Evolutionary conservation across 371 early-diverging fungal genomes (phyloP).

Genomic region (Zancudomyces culisetae): DNA sequence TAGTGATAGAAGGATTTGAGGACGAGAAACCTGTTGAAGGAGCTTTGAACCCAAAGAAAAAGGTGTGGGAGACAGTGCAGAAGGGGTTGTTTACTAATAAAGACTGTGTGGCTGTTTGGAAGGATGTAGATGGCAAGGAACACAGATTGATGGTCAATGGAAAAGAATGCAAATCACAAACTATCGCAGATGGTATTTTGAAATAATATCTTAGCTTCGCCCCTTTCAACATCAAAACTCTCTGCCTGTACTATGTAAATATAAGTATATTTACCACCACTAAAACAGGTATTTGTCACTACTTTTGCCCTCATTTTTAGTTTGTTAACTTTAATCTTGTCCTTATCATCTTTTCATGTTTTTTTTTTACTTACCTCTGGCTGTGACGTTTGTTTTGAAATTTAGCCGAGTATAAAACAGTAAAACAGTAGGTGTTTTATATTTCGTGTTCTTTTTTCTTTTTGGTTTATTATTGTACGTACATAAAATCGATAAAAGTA

Average conservation of each 20-base stretch:
- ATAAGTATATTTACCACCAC: neutral
- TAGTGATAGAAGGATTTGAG: slow-evolving; percentile 76
- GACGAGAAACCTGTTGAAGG: slow-evolving; percentile 60
- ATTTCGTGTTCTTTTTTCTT: too few species aligned
- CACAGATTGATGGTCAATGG: slow-evolving; percentile 28
- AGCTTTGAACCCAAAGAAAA: slow-evolving; percentile 89
- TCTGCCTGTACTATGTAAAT: neutral
- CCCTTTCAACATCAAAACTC: neutral
- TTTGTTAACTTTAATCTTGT: neutral
- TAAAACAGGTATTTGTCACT: neutral
- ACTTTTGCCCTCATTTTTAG: neutral
- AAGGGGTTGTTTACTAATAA: slow-evolving; percentile 73
- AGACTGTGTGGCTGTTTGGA: slow-evolving; percentile 55
- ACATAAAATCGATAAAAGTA: too few species aligned
- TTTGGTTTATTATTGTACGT: too few species aligned
- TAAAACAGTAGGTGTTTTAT: too few species aligned
- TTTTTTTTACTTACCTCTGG: neutral
- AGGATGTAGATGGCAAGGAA: slow-evolving; percentile 34
- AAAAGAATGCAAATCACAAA: slow-evolving; percentile 27
- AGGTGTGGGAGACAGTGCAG: slow-evolving; percentile 89
- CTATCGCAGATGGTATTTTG: slow-evolving; percentile 46
- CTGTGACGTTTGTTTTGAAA: neutral
- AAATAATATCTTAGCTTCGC: slow-evolving; percentile 29
- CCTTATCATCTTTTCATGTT: neutral
- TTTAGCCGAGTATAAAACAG: too few species aligned